These are phyloP conservation scores for Penicillium palitans DNA, from an alignment of 2,329 filamentous ascomycete species.

Conservation along the genomic window DNA sequence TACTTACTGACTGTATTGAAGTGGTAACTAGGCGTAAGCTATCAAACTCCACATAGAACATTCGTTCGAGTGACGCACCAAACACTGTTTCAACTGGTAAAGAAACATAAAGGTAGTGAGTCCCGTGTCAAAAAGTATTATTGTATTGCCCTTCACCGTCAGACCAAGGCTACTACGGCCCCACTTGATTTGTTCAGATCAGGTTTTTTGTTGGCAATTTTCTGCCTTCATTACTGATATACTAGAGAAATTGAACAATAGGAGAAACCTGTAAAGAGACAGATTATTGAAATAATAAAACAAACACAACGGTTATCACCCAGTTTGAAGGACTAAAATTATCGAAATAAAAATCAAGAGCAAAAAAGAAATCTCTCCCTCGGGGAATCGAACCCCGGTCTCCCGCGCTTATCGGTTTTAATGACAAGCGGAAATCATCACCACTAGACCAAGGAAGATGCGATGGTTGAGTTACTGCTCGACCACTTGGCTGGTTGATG, in stretches of 20 bases:
- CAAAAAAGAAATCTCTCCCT: slow-evolving; percentile 37
- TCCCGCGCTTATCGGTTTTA: slow-evolving; percentile 36
- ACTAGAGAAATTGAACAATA: background rate
- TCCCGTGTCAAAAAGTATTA: slow-evolving; percentile 44
- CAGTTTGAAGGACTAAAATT: background rate
- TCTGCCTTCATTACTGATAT: background rate
- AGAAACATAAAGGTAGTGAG: slow-evolving; percentile 46
- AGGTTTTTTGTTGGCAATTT: background rate
- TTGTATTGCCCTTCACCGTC: slow-evolving; percentile 50
- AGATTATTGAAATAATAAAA: no score
- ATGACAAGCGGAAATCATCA: slow-evolving; percentile 45
- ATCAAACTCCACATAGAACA: slow-evolving; percentile 4
- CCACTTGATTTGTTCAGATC: background rate
- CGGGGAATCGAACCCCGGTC: slow-evolving; percentile 43
- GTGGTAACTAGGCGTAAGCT: background rate
- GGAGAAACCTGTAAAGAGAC: no score
- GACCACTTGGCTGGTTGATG: slow-evolving; percentile 30
- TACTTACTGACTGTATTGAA: background rate
- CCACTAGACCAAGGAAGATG: slow-evolving; percentile 41
- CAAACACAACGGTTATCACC: background rate
- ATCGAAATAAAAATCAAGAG: background rate
- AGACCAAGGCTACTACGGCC: slow-evolving; percentile 44
- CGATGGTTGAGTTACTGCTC: slow-evolving; percentile 25
- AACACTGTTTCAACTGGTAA: slow-evolving; percentile 46
- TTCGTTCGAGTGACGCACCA: background rate